Conservation (phyloP, 768 basidiomycete genomes). For the Leccinum obscurum region DNA sequence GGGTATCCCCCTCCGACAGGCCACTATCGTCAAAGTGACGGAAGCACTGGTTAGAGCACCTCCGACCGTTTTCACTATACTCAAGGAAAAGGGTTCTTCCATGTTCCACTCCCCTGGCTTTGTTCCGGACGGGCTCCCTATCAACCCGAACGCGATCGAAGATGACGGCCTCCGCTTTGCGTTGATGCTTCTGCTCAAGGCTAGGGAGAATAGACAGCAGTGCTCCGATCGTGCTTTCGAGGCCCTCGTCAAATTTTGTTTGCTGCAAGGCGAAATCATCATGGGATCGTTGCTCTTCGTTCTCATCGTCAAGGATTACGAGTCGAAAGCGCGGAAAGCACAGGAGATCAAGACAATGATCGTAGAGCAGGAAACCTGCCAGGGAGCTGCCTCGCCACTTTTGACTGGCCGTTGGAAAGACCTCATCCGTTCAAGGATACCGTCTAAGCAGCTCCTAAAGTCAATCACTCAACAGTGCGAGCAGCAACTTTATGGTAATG, state of each 20-base stretch:
- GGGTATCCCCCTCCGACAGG: conserved; percentile 49
- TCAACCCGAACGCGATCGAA: conserved; percentile 37
- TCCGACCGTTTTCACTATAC: conserved; percentile 23
- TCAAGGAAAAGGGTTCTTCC: conserved; percentile 18
- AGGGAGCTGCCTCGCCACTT: conserved; percentile 15
- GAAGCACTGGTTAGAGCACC: conserved; percentile 21
- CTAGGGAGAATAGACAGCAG: conserved; percentile 53
- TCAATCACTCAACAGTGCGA: conserved; percentile 34
- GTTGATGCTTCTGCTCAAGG: conserved; percentile 50
- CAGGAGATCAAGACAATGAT: conserved; percentile 26
- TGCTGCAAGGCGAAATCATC: conserved; percentile 79
- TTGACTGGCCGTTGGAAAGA: conserved; percentile 24
- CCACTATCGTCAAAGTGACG: conserved; percentile 48
- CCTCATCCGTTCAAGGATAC: conserved; percentile 13
- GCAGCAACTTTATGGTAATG: conserved; percentile 31
- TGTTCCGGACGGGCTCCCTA: conserved; percentile 24
- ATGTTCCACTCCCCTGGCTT: conserved; percentile 17
- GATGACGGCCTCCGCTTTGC: conserved; percentile 49
- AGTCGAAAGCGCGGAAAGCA: conserved; percentile 37
- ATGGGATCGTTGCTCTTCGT: conserved; percentile 73
- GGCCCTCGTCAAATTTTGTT: conserved; percentile 57
- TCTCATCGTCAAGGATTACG: conserved; percentile 62
- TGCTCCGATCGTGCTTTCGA: conserved; percentile 63
- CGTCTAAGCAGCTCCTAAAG: conserved; percentile 33
- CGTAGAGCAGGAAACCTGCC: conserved; percentile 17